Conservation (phyloP, 805 yeast species). For the Barnettozyma wickerhamii region DNA sequence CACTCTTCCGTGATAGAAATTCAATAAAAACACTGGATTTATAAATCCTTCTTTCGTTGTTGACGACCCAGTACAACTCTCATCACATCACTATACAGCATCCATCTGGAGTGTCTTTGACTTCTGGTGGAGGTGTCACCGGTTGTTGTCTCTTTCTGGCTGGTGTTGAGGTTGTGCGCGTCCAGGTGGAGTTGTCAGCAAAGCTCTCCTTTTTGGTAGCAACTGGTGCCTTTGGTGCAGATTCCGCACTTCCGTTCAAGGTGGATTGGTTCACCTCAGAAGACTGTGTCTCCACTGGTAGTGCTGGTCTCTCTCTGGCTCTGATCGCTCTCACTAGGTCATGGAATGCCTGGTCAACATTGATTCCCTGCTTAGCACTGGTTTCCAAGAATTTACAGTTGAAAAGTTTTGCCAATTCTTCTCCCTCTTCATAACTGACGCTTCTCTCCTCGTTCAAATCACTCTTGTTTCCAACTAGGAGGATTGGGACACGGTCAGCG, state of each 20-base stretch:
- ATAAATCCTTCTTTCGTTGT: too few species aligned
- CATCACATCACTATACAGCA: slow-evolving; percentile 27
- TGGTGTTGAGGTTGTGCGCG: background rate
- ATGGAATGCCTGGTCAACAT: slow-evolving; percentile 83
- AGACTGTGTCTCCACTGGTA: slow-evolving; percentile 3
- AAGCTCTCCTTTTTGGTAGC: background rate
- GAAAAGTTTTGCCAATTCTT: slow-evolving; percentile 56
- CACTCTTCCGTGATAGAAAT: too few species aligned
- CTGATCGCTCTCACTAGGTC: slow-evolving; percentile 58
- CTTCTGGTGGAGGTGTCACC: slow-evolving; percentile 4
- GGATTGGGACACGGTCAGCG: slow-evolving; percentile 67
- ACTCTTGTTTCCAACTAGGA: slow-evolving; percentile 75
- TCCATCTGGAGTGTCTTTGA: slow-evolving; percentile 27
- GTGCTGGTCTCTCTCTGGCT: slow-evolving; percentile 14
- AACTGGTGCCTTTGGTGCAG: background rate
- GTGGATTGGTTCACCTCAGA: too few species aligned
- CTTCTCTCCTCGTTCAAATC: slow-evolving; percentile 76
- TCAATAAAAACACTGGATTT: too few species aligned
- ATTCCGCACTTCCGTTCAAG: too few species aligned
- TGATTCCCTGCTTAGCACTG: slow-evolving; percentile 84
- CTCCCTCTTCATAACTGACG: slow-evolving; percentile 64
- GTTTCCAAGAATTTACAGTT: slow-evolving; percentile 83
- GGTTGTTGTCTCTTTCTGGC: background rate
- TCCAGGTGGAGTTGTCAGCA: background rate
- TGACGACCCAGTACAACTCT: too few species aligned